These are phyloP conservation scores for Lunularia cruciata DNA, from an alignment of 225 moss, liverwort and hornwort genomes.

Conservation along the genomic window DNA sequence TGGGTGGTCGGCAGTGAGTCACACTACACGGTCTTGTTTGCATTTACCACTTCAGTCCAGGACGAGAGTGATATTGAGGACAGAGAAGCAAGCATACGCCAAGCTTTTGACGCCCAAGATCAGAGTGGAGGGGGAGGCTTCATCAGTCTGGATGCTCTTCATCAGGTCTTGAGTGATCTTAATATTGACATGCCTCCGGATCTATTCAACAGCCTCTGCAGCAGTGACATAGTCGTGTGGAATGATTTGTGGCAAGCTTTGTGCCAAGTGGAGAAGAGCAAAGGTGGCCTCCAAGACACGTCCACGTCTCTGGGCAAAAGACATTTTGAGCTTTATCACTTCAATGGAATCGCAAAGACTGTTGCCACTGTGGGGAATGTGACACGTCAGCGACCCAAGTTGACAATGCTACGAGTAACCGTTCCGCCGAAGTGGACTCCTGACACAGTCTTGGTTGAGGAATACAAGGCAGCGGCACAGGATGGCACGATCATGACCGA, in stretches of 20 bases:
- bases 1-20: slow-evolving; percentile 99
- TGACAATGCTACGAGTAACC: slow-evolving; percentile 72
- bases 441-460: slow-evolving; percentile 75
- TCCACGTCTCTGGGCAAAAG: slow-evolving; percentile 57
- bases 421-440: slow-evolving; percentile 99
- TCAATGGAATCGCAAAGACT: slow-evolving; percentile 96
- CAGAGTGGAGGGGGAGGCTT: slow-evolving; percentile 97
- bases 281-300: slow-evolving; percentile 78
- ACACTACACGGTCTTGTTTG: slow-evolving; percentile 91
- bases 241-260: slow-evolving; percentile 95
- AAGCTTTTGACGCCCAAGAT: slow-evolving; percentile 90
- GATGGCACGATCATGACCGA: slow-evolving; percentile 25
- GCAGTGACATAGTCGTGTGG: slow-evolving; percentile 93
- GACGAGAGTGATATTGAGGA: slow-evolving; percentile 93
- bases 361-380: slow-evolving; percentile 71
- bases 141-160: slow-evolving; percentile 78
- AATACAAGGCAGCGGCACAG: slow-evolving; percentile 44
- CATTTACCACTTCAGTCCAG: slow-evolving; percentile 76
- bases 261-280: slow-evolving; percentile 68
- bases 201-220: slow-evolving; percentile 65
- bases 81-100: slow-evolving; percentile 70
- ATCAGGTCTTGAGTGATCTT: slow-evolving; percentile 65
- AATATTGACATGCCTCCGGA: slow-evolving; percentile 84
- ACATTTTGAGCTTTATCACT: slow-evolving; percentile 88
- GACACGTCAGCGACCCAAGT: slow-evolving; percentile 70